These are phyloP conservation scores for Xerocomellus intermedius DNA, from an alignment of 768 basidiomycete genomes.

Conservation along the genomic window DNA sequence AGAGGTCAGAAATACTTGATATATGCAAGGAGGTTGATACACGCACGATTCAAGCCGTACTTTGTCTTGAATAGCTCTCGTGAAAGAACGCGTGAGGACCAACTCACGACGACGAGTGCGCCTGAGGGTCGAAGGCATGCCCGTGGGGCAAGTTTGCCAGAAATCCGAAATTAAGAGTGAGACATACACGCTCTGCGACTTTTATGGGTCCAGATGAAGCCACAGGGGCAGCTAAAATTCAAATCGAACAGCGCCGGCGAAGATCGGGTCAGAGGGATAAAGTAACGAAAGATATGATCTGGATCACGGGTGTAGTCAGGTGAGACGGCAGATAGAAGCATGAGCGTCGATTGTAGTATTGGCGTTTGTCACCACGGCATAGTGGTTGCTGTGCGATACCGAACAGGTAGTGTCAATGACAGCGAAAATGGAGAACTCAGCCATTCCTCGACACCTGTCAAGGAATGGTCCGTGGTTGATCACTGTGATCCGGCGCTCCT, in stretches of 20 bases:
- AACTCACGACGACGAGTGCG: slow-evolving; percentile 47
- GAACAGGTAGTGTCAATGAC: slow-evolving; percentile 10
- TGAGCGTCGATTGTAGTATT: not conserved
- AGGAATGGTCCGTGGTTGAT: slow-evolving; percentile 5
- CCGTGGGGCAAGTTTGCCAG: slow-evolving; percentile 21
- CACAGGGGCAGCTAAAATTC: slow-evolving; percentile 29
- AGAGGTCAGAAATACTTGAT: slow-evolving; percentile 4
- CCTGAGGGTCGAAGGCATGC: slow-evolving; percentile 44
- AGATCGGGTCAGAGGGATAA: slow-evolving; percentile 17
- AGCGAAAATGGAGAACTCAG: slow-evolving; percentile 24
- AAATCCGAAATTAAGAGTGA: slow-evolving; percentile 11
- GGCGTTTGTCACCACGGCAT: slow-evolving; percentile 1
- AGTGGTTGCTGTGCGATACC: slow-evolving; percentile 6
- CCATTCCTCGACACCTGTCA: slow-evolving; percentile 10
- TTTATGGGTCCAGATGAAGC: slow-evolving; percentile 32
- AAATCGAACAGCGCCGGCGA: slow-evolving; percentile 14
- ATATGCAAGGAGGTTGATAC: not conserved
- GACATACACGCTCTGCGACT: slow-evolving; percentile 17
- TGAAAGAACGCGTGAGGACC: slow-evolving; percentile 50
- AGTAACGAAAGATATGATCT: slow-evolving; percentile 7
- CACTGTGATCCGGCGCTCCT: not conserved
- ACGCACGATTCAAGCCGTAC: slow-evolving; percentile 35
- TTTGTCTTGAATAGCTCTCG: slow-evolving; percentile 45
- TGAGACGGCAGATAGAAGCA: slow-evolving; percentile 9
- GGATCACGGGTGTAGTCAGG: not conserved